Evolutionary conservation across 2,329 filamentous ascomycete genomes (phyloP), one percentile per base, ranked within the genome.

Genomic region (Botrytis deweyae): DNA sequence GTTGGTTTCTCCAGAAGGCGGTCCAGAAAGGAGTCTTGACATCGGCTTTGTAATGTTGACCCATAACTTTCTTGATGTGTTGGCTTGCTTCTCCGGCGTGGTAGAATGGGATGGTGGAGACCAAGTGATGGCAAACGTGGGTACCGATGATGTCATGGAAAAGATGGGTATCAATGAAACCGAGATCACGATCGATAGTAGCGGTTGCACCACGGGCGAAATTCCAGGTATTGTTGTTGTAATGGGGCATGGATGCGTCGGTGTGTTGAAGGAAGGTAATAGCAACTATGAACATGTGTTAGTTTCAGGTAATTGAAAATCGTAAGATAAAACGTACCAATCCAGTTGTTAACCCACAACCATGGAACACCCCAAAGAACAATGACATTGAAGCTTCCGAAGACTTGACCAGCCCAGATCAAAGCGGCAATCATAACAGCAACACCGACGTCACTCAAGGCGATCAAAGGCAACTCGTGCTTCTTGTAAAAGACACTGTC

Each of bases 241-340:
- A 91, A 81, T 91, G 87, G 29, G 86, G 86, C 67, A 90, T 84
- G 40, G 82, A 81, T 22, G 78, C 80, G 59, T 92, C 88, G 72
- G 89, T 91, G 85, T 93, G 91, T 82, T 93, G 91, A 33, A 93
- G 89, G 82, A 92, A 93, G 66, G 91, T 93, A 80, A 93, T 93
- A 76, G 90, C 90, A 33, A 93, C 90, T 89, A 49, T 74, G 61
- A 64, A 58, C 20, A 59, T 14, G 65, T 36, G 77, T 81, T 77
- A 81, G 77, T 67, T 55, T 68, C 20, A 71, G 33, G 65, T 44
- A 22, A 1, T 70, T 73, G 75, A 74, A 69, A 63, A 67, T 42
- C 8, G 12, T 29, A 70, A 40, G 16, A 20, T 63, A 18, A 36
- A 70, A 83, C 86, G 78, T 83, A 89, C 87, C 86, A 72, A 92